Evolutionary conservation across 495 filamentous ascomycete species (phyloP), one percentile per base, ranked within the genome.

Genomic region (Annulohypoxylon maeteangense): DNA sequence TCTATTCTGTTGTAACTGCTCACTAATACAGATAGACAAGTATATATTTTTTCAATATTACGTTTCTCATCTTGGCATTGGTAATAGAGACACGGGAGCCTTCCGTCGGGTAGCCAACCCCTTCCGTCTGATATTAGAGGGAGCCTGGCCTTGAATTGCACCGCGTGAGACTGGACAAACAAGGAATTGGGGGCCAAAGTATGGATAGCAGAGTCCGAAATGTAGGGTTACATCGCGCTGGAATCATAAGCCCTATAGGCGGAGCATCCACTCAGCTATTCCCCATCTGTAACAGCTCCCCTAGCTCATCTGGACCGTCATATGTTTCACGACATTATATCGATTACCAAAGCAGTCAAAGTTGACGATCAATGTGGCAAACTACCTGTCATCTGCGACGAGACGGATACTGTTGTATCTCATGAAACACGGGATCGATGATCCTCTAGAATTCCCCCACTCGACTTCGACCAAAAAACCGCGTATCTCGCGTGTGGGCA

Each of bases 261-360:
- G 66, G 59, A 63, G 57, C 66, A 22, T 50, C 53, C 53, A 60
- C 59, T 14, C 27, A 55, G 55, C 67, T 60, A 65, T 65, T 32
- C 67, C 67, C 0, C 20, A 53, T 70, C 45, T 4, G 61, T 60
- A 40, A 34, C 27, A 11, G 7, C 0, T 45, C 45, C 60, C 67
- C 47, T 64, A 60, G 25, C 34, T 58, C 51, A 12, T 42, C 42
- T 55, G 40, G 53, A 14, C 63, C 53, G 61, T 25, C 27, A 42
- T 51, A 27, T 25, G 67, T 70, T 70, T 65, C 67, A 65, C 67
- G 27, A 54, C 61, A 57, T 40, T 16, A 14, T 25, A 10, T 38
- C 18, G 27, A 40, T 29, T 29, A 29, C 48, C 14, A 31, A n/a
- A 7, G 1, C 25, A 29, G 7, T 5, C 48, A n/a, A n/a, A 16